phyloP scores from a whole-genome alignment of 2,329 filamentous ascomycete genomes.

The Albophoma yamanashiensis region DNA sequence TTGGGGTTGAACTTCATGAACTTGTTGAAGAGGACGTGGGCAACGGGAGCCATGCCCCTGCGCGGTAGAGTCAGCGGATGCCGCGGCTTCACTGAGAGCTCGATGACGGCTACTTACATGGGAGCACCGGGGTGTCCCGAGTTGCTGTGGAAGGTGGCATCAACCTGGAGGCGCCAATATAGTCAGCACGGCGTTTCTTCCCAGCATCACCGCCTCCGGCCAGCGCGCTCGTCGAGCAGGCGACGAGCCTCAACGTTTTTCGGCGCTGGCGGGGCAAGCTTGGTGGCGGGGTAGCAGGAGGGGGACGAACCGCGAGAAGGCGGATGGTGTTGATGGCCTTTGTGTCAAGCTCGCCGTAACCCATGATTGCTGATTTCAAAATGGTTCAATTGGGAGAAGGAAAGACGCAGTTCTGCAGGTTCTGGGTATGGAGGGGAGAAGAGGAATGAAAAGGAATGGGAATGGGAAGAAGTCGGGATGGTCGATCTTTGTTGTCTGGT shows the following conservation, averaged over 20 bases:
- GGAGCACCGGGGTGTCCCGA: constrained; percentile 97
- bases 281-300: constrained; percentile 18
- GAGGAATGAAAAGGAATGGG: constrained; percentile 7
- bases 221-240: neutral
- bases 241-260: neutral
- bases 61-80: constrained; percentile 18
- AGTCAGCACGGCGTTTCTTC: neutral
- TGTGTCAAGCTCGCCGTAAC: constrained; percentile 77
- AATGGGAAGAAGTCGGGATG: neutral
- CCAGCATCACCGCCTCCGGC: neutral
- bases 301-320: constrained; percentile 73
- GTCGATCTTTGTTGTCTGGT: neutral
- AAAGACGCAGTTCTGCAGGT: neutral
- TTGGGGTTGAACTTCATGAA: constrained; percentile 99
- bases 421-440: constrained; percentile 12
- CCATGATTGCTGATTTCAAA: constrained; percentile 53
- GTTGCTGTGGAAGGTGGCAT: constrained; percentile 94
- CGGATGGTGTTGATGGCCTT: constrained; percentile 98
- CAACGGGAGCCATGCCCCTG: constrained; percentile 79
- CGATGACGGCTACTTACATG: constrained; percentile 49
- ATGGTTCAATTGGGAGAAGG: constrained; percentile 6
- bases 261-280: constrained; percentile 18
- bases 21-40: constrained; percentile 97
- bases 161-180: constrained; percentile 51
- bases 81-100: constrained; percentile 1